phyloP scores from a whole-genome alignment of 2,329 filamentous ascomycete genomes.

The Aspergillus sp. region DNA sequence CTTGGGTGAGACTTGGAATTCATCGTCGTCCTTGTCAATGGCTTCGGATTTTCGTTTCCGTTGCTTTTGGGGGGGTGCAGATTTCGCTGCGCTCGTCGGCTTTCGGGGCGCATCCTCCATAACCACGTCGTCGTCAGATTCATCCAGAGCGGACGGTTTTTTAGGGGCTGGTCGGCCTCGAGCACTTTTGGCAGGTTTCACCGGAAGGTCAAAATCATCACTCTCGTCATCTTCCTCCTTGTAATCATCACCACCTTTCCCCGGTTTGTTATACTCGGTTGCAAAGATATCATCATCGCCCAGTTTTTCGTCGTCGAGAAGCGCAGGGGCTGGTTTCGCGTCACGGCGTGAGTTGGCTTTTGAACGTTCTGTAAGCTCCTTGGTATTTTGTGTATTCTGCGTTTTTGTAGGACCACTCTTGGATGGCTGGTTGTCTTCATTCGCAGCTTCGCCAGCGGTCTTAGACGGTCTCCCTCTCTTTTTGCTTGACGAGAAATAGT shows the following conservation, averaged over 20 bases:
- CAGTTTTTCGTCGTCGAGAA: constrained; percentile 65
- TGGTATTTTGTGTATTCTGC: constrained; percentile 27
- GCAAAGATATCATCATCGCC: constrained; percentile 81
- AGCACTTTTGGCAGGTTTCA: constrained; percentile 58
- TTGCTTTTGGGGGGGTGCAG: constrained; percentile 34
- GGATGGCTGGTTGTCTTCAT: constrained; percentile 18
- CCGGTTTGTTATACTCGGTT: constrained; percentile 65
- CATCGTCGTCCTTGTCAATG: constrained; percentile 52
- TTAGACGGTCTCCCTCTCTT: constrained; percentile 52
- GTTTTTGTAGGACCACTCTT: constrained; percentile 10
- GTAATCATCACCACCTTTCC: constrained; percentile 66
- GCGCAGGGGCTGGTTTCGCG: constrained; percentile 36
- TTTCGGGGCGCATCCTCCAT: constrained; percentile 53
- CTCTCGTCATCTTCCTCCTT: constrained; percentile 59
- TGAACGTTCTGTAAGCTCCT: constrained; percentile 50
- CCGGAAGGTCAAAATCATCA: constrained; percentile 61
- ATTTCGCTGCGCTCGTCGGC: constrained; percentile 48
- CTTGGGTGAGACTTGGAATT: constrained; percentile 60
- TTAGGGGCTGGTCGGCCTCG: constrained; percentile 45
- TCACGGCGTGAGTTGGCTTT: constrained; percentile 18
- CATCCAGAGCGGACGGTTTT: constrained; percentile 29
- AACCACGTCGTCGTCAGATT: constrained; percentile 48
- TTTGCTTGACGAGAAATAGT: constrained; percentile 62
- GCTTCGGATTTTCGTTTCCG: constrained; percentile 61
- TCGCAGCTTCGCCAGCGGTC: constrained; percentile 21